Conservation (phyloP, 805 yeast species). For the Lipomyces yamadae region DNA sequence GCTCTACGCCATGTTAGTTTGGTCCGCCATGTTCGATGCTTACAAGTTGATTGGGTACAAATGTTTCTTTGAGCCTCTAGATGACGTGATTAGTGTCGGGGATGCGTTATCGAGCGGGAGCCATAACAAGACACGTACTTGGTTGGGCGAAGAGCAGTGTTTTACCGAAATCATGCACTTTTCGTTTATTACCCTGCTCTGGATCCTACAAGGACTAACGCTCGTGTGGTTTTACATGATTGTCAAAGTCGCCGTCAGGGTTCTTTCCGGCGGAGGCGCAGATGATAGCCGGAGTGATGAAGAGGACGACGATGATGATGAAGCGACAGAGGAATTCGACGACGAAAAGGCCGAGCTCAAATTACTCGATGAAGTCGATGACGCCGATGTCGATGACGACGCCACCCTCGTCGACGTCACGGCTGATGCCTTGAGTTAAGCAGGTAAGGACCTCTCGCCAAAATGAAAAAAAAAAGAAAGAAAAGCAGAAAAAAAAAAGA, state of each 20-base stretch:
- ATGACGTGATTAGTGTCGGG: slow-evolving; percentile 25
- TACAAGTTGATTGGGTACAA: slow-evolving; percentile 48
- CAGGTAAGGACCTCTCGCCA: background rate
- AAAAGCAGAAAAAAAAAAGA: no score
- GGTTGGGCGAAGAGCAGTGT: slow-evolving; percentile 43
- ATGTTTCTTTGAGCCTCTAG: slow-evolving; percentile 29
- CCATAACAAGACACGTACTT: slow-evolving; percentile 14
- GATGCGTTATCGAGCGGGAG: slow-evolving; percentile 11
- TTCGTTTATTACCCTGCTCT: slow-evolving; percentile 60
- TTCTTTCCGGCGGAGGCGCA: slow-evolving; percentile 73
- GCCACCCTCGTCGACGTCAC: slow-evolving; percentile 18
- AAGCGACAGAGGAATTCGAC: slow-evolving; percentile 7
- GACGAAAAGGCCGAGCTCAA: slow-evolving; percentile 9
- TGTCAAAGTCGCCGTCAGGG: slow-evolving; percentile 68
- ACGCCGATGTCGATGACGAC: slow-evolving; percentile 17
- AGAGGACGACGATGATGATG: slow-evolving; percentile 56
- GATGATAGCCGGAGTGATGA: slow-evolving; percentile 87
- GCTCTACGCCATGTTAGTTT: slow-evolving; percentile 67
- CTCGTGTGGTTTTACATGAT: slow-evolving; percentile 78
- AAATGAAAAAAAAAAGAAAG: no score
- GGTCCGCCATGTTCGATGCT: slow-evolving; percentile 59
- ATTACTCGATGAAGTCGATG: slow-evolving; percentile 6
- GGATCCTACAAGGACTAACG: slow-evolving; percentile 68
- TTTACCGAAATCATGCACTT: slow-evolving; percentile 45
- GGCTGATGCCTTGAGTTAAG: slow-evolving; percentile 3